Percentiles rank a stretch among this genome's conserved stretches.
phyloP scores from a whole-genome alignment of 345 rosid species.

The Gossypium anomalum region DNA sequence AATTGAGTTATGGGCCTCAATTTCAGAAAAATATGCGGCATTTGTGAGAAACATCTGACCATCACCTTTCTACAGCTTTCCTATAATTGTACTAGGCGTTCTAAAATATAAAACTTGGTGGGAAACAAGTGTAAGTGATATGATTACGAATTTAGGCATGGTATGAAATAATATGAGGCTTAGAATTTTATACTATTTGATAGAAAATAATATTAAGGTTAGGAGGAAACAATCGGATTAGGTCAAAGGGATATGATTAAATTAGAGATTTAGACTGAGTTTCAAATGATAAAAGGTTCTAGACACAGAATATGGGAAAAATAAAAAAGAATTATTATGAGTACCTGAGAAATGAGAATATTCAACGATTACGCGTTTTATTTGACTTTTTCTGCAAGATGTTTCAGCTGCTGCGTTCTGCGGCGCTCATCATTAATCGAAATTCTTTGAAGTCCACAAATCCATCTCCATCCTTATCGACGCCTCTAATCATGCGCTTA shows the following conservation, averaged over 20 bases:
- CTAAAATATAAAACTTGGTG: background rate
- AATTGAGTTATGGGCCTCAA: background rate
- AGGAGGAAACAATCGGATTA: no score
- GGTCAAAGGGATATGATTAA: no score
- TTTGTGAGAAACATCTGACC: background rate
- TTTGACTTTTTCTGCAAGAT: background rate
- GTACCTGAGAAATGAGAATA: conserved; percentile 3
- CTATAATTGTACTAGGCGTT: background rate
- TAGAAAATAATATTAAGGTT: no score
- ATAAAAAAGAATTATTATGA: background rate
- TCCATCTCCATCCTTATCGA: conserved; percentile 47
- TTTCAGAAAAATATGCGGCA: background rate
- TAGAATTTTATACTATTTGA: no score
- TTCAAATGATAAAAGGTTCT: background rate
- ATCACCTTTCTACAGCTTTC: no score
- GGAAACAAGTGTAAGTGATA: no score
- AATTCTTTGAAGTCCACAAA: conserved; percentile 51
- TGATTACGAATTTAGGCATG: no score
- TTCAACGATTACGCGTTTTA: background rate
- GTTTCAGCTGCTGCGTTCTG: background rate
- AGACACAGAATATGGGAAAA: background rate
- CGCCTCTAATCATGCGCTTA: conserved; percentile 41
- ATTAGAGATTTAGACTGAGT: background rate
- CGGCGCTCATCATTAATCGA: conserved; percentile 33
- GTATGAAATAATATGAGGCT: no score